Percentiles rank a stretch among this genome's conserved stretches.
Evolutionary conservation across 768 basidiomycete genomes (phyloP).

Genomic region (Chiua virens): DNA sequence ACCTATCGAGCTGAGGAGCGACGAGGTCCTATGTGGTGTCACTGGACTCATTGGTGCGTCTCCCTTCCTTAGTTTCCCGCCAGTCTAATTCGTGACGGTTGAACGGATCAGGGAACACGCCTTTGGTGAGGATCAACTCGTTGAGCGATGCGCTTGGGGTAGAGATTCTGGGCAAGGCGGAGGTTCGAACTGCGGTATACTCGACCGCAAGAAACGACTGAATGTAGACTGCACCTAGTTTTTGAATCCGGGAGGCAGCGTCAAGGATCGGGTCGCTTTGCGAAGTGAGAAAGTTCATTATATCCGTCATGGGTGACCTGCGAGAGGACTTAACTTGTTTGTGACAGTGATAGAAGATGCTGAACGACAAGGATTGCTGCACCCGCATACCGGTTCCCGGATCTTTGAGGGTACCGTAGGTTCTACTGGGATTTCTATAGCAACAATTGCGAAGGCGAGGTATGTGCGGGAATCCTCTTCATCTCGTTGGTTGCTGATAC

Average conservation of each 20-base stretch:
- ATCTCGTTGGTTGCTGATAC: not conserved
- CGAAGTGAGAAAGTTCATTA: constrained; percentile 57
- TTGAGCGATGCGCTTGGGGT: constrained; percentile 89
- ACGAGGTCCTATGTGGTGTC: constrained; percentile 80
- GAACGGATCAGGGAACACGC: constrained; percentile 76
- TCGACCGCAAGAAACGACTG: not conserved
- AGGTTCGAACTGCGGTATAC: constrained; percentile 48
- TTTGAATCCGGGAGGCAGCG: constrained; percentile 95
- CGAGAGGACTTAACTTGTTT: not conserved
- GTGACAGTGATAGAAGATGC: constrained; percentile 91
- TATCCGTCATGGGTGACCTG: not conserved
- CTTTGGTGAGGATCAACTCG: constrained; percentile 87
- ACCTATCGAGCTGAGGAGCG: constrained; percentile 71
- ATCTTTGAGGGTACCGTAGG: constrained; percentile 98
- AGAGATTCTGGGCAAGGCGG: constrained; percentile 94
- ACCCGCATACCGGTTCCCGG: constrained; percentile 84
- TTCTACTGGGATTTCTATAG: constrained; percentile 94
- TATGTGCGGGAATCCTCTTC: constrained; percentile 29
- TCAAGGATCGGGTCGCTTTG: constrained; percentile 96
- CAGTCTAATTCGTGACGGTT: not conserved
- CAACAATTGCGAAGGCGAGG: constrained; percentile 89
- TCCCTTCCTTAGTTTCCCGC: too few species aligned
- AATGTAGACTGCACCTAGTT: constrained; percentile 75
- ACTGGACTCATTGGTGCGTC: constrained; percentile 79
- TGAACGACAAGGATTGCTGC: constrained; percentile 75